phyloP scores from a whole-genome alignment of 768 basidiomycete species.

The Antrodiella citrinella region DNA sequence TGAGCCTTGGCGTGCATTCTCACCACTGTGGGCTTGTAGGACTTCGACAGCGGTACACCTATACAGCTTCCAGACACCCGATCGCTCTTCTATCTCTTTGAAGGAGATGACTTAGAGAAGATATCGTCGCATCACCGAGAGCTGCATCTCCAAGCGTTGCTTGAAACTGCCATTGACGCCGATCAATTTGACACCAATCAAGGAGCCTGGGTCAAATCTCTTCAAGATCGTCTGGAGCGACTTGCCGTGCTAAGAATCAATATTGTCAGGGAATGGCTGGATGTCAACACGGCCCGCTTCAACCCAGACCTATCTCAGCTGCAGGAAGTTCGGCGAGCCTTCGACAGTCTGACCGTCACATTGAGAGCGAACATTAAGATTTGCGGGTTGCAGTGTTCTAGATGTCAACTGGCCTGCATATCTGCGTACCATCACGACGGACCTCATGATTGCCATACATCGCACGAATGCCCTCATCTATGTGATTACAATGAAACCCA shows the following conservation, averaged over 20 bases:
- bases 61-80: constrained; percentile 32
- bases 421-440: constrained; percentile 36
- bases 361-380: constrained; percentile 38
- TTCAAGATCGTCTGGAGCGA: constrained; percentile 30
- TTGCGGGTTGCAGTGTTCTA: constrained; percentile 39
- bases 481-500: constrained; percentile 38
- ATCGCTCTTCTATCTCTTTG: constrained; percentile 27
- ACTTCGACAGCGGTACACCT: constrained; percentile 40
- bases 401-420: constrained; percentile 44
- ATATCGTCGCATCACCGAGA: constrained; percentile 18
- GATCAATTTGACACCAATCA: constrained; percentile 31
- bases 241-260: constrained; percentile 35
- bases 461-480: constrained; percentile 35
- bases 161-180: too few relatives aligned
- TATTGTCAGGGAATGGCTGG: constrained; percentile 45
- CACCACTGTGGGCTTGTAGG: constrained; percentile 24
- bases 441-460: constrained; percentile 41
- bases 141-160: constrained; percentile 16
- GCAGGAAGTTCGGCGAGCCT: constrained; percentile 34
- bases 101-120: constrained; percentile 9
- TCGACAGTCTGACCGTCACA: constrained; percentile 36
- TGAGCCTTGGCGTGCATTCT: neutral
- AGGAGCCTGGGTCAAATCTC: constrained; percentile 30
- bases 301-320: constrained; percentile 34
- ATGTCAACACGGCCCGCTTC: constrained; percentile 41